Base-by-base conservation (phyloP, 2,329 filamentous ascomycete species). In the Rachicladosporium sp. region DNA sequence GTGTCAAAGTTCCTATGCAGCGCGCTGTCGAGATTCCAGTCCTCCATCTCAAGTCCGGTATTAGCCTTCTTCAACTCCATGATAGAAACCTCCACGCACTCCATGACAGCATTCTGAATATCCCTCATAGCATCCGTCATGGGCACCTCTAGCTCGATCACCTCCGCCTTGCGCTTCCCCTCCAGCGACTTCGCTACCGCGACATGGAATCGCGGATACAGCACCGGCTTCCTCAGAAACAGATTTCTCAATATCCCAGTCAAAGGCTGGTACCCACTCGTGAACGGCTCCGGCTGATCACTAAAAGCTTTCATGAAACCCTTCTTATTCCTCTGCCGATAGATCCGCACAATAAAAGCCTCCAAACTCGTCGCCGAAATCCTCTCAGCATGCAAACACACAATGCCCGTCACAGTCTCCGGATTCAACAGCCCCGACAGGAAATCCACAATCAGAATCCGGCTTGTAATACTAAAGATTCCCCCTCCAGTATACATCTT, bases 301-400 rank as follows among this genome's bases (percentile, higher is more conserved):
- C 88, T 91, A 56, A 98, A 94, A 9, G 91, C 91, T 56, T 98
- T 98, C 27, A 98, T 69, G 51, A 98, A 96, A 29, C 91, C 91
- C 27, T 65, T 69, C 65, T 93, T 94, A 62, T 98, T 98, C 68
- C 85, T 85, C 63, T 96, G 89, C 44, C 91, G 76, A 58, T 88
- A 98, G 40, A 95, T 85, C 31, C 91, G 76, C 43, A 96, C 68
- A 45, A 98, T 95, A 61, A 98, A 98, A 5, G 91, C 89, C 60
- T 98, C 91, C 2, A 88, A 67, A 1, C 87, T 91, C 1, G 88
- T 95, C 10, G 88, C 84, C 15, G 87, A 66, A 27, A 93, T 76
- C 45, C 80, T 71, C 49, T 98, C 91, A 4, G 89, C 87, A 62
- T 96, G 91, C 40, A 98, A 68, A 23, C 93, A 74, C 12, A 98